Percentiles rank a stretch among this genome's conserved stretches.
phyloP scores from a whole-genome alignment of 805 yeast species.

The Ogataea neopini region DNA sequence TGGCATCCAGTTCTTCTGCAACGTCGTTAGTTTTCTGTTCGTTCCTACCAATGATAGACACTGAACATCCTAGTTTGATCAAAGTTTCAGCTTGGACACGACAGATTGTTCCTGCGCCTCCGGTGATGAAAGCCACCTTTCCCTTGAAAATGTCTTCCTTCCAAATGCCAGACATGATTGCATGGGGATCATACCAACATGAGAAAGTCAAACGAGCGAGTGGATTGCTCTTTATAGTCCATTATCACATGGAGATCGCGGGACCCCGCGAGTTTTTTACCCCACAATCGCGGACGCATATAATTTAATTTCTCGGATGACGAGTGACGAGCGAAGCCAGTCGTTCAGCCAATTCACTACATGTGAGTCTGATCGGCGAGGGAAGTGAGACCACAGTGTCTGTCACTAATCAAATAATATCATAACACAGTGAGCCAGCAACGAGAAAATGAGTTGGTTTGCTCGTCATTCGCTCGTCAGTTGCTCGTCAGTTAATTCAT shows the following conservation, averaged over 20 bases:
- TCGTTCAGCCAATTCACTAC: too few species aligned
- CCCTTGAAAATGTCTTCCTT: constrained; percentile 73
- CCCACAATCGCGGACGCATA: neutral
- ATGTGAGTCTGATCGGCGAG: too few species aligned
- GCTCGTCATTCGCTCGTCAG: neutral
- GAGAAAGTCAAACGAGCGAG: too few species aligned
- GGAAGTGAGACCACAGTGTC: too few species aligned
- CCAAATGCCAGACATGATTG: constrained; percentile 27
- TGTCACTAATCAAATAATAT: too few species aligned
- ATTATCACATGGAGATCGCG: neutral
- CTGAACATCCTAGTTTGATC: constrained; percentile 81
- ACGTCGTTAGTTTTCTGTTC: constrained; percentile 62
- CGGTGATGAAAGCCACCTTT: constrained; percentile 88
- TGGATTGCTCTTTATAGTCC: neutral
- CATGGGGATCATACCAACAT: too few species aligned
- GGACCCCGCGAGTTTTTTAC: neutral
- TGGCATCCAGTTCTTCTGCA: constrained; percentile 60
- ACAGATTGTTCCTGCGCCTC: constrained; percentile 97
- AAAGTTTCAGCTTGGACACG: constrained; percentile 86
- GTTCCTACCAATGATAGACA: constrained; percentile 82
- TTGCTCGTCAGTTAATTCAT: constrained; percentile 2
- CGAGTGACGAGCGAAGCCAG: neutral
- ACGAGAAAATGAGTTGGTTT: neutral
- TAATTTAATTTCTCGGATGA: too few species aligned
- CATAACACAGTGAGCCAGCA: too few species aligned